phyloP scores from a whole-genome alignment of 352 stramenopile species.

The Pythium aquatile region DNA sequence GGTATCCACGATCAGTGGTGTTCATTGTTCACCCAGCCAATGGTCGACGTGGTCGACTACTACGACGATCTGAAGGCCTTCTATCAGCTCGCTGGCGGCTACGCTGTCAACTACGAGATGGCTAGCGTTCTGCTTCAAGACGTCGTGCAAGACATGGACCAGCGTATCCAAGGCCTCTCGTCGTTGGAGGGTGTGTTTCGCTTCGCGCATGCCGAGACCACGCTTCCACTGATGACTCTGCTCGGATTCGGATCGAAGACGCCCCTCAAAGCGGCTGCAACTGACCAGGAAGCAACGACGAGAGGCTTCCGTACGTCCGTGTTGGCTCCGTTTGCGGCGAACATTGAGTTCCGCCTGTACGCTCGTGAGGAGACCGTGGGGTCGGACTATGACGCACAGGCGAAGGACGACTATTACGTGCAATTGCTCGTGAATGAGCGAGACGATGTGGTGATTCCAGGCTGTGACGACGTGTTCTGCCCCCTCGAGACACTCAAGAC shows the following conservation, averaged over 20 bases:
- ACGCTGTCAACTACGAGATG: conserved; percentile 78
- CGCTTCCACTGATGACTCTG: conserved; percentile 62
- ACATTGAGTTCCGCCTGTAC: conserved; percentile 72
- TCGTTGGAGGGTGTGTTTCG: conserved; percentile 43
- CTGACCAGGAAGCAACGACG: conserved; percentile 34
- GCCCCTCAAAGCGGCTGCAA: conserved; percentile 36
- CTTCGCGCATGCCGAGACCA: conserved; percentile 79
- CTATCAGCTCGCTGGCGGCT: conserved; percentile 56
- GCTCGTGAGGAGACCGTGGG: not conserved
- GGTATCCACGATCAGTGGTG: conserved; percentile 55
- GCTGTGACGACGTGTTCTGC: conserved; percentile 47
- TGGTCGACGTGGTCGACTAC: conserved; percentile 57
- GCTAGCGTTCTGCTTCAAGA: conserved; percentile 58
- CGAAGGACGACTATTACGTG: conserved; percentile 20
- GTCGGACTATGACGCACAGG: not conserved
- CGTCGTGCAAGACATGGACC: conserved; percentile 48
- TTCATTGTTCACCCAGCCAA: conserved; percentile 42
- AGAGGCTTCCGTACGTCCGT: conserved; percentile 57
- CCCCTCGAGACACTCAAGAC: conserved; percentile 41
- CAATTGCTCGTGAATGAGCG: conserved; percentile 42
- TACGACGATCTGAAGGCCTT: conserved; percentile 67
- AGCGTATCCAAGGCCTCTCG: conserved; percentile 36
- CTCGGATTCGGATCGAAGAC: conserved; percentile 48
- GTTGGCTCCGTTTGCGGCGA: conserved; percentile 64
- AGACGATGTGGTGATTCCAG: conserved; percentile 32